Evolutionary conservation across 2,329 filamentous ascomycete species (phyloP).

Genomic region (Neonectria ditissima): DNA sequence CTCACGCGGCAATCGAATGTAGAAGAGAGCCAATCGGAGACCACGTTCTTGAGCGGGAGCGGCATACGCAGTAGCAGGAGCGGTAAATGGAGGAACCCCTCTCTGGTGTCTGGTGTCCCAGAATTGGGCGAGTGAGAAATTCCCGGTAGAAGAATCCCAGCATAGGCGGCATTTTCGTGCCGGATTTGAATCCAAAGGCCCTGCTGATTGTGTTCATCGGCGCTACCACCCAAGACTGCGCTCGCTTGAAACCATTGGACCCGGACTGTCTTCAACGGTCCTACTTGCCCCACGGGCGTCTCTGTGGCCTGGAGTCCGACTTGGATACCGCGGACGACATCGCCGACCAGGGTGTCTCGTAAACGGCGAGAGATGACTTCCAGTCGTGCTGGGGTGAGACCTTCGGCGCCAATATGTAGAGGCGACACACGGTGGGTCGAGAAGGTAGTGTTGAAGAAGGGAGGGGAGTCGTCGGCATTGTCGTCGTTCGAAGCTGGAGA

Average conservation of each 20-base stretch:
- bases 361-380: slow-evolving; percentile 59
- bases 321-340: slow-evolving; percentile 70
- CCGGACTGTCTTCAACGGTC: slow-evolving; percentile 59
- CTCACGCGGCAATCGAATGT: slow-evolving; percentile 69
- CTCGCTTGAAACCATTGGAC: slow-evolving; percentile 59
- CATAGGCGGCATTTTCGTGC: slow-evolving; percentile 66
- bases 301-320: slow-evolving; percentile 61
- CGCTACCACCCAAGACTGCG: slow-evolving; percentile 48
- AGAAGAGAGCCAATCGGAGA: slow-evolving; percentile 64
- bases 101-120: slow-evolving; percentile 34
- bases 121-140: slow-evolving; percentile 28
- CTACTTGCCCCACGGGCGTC: slow-evolving; percentile 53
- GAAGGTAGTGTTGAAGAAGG: slow-evolving; percentile 70
- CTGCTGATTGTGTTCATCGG: slow-evolving; percentile 39
- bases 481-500: slow-evolving; percentile 26
- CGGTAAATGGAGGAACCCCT: slow-evolving; percentile 61
- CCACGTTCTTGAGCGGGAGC: slow-evolving; percentile 59
- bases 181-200: slow-evolving; percentile 61
- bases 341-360: slow-evolving; percentile 67
- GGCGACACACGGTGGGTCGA: slow-evolving; percentile 68
- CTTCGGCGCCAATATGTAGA: slow-evolving; percentile 59
- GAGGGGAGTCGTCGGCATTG: slow-evolving; percentile 47
- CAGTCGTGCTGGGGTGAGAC: slow-evolving; percentile 55
- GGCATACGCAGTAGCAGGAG: slow-evolving; percentile 69
- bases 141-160: slow-evolving; percentile 62